Percentiles rank a stretch among this genome's conserved stretches.
Evolutionary conservation across 2,329 filamentous ascomycete species (phyloP).

Genomic region (Fusarium citri): DNA sequence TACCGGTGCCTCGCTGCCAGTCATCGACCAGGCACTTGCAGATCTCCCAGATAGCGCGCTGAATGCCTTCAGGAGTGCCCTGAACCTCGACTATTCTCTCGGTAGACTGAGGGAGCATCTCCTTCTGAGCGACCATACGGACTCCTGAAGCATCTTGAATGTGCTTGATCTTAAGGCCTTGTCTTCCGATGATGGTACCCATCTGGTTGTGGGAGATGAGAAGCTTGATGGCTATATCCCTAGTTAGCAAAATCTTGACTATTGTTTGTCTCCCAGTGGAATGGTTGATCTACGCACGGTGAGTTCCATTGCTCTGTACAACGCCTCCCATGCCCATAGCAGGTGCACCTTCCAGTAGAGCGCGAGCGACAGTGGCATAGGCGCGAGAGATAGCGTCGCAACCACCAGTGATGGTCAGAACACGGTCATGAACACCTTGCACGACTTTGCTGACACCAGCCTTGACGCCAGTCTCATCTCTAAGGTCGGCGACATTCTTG

Average conservation of each 20-base stretch:
- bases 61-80: slow-evolving; percentile 92
- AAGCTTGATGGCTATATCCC: slow-evolving; percentile 83
- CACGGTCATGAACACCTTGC: slow-evolving; percentile 95
- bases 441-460: slow-evolving; percentile 99
- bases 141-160: slow-evolving; percentile 97
- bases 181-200: slow-evolving; percentile 98
- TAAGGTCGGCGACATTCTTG: slow-evolving; percentile 96
- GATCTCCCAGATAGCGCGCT: slow-evolving; percentile 98
- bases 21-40: slow-evolving; percentile 98
- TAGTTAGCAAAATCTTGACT: slow-evolving; percentile 25
- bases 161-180: slow-evolving; percentile 98
- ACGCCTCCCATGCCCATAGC: slow-evolving; percentile 96
- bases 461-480: slow-evolving; percentile 97
- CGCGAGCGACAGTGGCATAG: slow-evolving; percentile 92
- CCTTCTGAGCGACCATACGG: slow-evolving; percentile 99
- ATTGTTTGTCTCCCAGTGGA: not conserved
- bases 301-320: slow-evolving; percentile 87
- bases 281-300: slow-evolving; percentile 70
- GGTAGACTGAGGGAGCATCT: slow-evolving; percentile 98
- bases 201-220: slow-evolving; percentile 99
- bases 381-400: slow-evolving; percentile 91
- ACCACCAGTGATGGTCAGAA: slow-evolving; percentile 92
- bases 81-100: slow-evolving; percentile 98
- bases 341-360: slow-evolving; percentile 91
- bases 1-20: slow-evolving; percentile 96